These are phyloP conservation scores for Trichoderma virens DNA, from an alignment of 495 filamentous ascomycete species.

Conservation along the genomic window DNA sequence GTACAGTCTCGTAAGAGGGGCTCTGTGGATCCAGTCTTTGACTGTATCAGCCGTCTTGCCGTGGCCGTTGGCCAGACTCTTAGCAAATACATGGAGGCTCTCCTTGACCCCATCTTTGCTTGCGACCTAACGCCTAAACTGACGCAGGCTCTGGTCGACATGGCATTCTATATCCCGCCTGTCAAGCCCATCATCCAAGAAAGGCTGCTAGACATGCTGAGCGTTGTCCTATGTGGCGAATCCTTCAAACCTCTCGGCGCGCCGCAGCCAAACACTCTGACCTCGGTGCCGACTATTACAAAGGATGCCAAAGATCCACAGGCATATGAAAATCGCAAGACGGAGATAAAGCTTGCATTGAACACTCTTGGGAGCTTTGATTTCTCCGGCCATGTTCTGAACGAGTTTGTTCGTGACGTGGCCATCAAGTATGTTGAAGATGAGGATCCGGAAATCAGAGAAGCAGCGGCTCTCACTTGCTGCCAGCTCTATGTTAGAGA, in stretches of 20 bases:
- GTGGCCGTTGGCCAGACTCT: slow-evolving; percentile 91
- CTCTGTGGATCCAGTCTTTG: slow-evolving; percentile 85
- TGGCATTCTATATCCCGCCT: slow-evolving; percentile 97
- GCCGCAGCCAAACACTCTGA: slow-evolving; percentile 54
- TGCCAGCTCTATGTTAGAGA: slow-evolving; percentile 95
- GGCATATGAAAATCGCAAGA: slow-evolving; percentile 64
- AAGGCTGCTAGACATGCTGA: slow-evolving; percentile 86
- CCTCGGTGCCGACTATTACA: slow-evolving; percentile 68
- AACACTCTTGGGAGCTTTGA: slow-evolving; percentile 95
- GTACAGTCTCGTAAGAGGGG: slow-evolving; percentile 68
- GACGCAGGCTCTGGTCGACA: slow-evolving; percentile 90
- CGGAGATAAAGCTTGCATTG: slow-evolving; percentile 84
- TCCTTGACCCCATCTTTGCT: slow-evolving; percentile 93
- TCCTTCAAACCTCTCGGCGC: slow-evolving; percentile 88
- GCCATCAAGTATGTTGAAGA: slow-evolving; percentile 97
- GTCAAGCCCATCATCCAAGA: slow-evolving; percentile 90
- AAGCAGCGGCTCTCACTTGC: slow-evolving; percentile 91
- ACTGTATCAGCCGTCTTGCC: slow-evolving; percentile 94
- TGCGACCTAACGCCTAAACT: slow-evolving; percentile 88
- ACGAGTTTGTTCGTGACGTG: slow-evolving; percentile 97
- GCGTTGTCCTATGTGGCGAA: slow-evolving; percentile 83
- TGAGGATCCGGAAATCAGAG: slow-evolving; percentile 86
- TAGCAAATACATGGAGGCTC: slow-evolving; percentile 94
- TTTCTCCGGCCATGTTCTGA: slow-evolving; percentile 86
- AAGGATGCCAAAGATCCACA: slow-evolving; percentile 77